Evolutionary conservation across 2,329 filamentous ascomycete species (phyloP).

Genomic region (Ceratocystis lukuohia): DNA sequence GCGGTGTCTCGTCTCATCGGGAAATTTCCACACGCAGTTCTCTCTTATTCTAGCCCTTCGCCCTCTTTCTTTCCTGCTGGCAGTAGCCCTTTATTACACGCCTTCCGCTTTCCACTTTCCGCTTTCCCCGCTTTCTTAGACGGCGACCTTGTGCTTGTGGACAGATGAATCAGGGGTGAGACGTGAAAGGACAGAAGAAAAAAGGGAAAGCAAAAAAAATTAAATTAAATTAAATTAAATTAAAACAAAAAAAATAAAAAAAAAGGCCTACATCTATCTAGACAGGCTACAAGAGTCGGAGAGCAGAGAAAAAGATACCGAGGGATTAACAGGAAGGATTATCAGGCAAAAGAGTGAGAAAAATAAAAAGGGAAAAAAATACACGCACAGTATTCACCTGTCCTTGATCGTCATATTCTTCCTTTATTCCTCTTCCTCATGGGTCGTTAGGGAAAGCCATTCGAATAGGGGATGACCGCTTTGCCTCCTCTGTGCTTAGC

Average conservation of each 20-base stretch:
- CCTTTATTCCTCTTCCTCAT: neutral
- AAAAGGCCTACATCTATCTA: neutral
- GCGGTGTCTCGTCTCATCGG: conserved; percentile 1
- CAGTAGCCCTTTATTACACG: neutral
- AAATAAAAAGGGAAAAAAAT: neutral
- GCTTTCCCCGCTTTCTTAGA: neutral
- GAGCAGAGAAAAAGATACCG: neutral
- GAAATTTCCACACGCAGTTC: neutral
- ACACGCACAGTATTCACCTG: neutral
- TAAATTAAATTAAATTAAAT: neutral
- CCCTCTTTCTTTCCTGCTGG: neutral
- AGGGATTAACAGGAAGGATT: neutral
- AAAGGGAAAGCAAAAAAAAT: neutral
- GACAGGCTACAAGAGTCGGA: neutral
- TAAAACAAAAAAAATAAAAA: too few species aligned
- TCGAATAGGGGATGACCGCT: too few species aligned
- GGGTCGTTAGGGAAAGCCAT: too few species aligned
- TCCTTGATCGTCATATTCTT: neutral
- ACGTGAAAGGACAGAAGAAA: neutral
- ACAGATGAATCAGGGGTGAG: neutral
- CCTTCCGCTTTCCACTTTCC: neutral
- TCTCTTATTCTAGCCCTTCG: neutral
- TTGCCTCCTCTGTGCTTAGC: too few species aligned
- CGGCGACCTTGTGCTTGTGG: neutral
- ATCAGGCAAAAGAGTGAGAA: neutral